Conservation (phyloP, 164 flowering plant species). For the Amborella trichopoda region DNA sequence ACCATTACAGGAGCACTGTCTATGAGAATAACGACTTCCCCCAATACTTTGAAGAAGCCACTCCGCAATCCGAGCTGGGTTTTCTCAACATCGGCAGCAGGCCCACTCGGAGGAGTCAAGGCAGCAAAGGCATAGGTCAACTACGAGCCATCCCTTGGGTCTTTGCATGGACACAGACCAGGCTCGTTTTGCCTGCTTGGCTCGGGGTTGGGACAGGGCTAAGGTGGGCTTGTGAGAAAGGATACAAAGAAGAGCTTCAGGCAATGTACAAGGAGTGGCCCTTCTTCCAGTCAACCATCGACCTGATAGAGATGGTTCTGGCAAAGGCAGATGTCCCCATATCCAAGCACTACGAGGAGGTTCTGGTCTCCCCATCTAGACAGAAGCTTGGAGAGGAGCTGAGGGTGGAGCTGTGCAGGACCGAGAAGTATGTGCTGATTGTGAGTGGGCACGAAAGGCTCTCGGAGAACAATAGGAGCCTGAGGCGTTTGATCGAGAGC, state of each 20-base stretch:
- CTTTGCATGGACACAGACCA: constrained; percentile 95
- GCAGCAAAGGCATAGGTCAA: constrained; percentile 69
- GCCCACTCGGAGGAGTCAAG: constrained; percentile 73
- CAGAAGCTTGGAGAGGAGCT: constrained; percentile 53
- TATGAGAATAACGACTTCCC: constrained; percentile 87
- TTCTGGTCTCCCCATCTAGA: constrained; percentile 62
- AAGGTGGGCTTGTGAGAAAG: constrained; percentile 68
- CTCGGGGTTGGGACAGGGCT: constrained; percentile 91
- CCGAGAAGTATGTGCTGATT: constrained; percentile 61
- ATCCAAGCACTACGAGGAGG: constrained; percentile 78
- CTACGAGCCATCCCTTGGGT: constrained; percentile 93
- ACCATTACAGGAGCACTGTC: constrained; percentile 62
- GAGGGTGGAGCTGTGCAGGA: constrained; percentile 47
- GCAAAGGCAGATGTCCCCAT: constrained; percentile 78
- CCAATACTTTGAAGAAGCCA: constrained; percentile 85
- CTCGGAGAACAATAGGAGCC: constrained; percentile 52
- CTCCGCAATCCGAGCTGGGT: constrained; percentile 94
- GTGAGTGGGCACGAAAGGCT: constrained; percentile 74
- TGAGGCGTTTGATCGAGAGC: constrained; percentile 70
- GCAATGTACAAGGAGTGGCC: constrained; percentile 97
- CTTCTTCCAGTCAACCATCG: constrained; percentile 80
- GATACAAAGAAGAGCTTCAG: constrained; percentile 50
- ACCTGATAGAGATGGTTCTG: constrained; percentile 91
- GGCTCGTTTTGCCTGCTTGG: constrained; percentile 95
- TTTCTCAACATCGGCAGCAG: constrained; percentile 94